A percentile compares a stretch with the other conserved stretches of the same genome.
These are phyloP conservation scores for Penicillium sp. DNA, from an alignment of 2,329 filamentous ascomycete genomes.

Conservation along the genomic window DNA sequence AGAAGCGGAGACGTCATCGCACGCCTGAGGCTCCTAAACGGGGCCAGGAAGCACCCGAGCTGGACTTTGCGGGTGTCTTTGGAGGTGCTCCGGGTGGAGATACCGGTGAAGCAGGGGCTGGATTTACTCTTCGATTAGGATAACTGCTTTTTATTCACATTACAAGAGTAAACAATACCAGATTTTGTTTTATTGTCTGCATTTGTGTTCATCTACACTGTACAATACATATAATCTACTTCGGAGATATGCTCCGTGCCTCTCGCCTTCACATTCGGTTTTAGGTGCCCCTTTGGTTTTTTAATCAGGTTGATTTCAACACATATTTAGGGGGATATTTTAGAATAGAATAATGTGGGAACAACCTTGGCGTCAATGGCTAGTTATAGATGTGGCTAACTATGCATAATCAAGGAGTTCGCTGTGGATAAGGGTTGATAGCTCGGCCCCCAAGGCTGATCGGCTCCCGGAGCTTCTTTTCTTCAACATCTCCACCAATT, in stretches of 20 bases:
- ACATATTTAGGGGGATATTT: not conserved
- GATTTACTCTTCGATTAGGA: conserved; percentile 59
- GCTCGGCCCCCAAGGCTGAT: conserved; percentile 3
- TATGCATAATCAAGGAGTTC: not conserved
- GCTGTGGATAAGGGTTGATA: not conserved
- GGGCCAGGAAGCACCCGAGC: conserved; percentile 64
- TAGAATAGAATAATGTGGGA: not conserved
- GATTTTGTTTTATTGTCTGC: not conserved
- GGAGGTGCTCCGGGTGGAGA: conserved; percentile 64
- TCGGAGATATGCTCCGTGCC: not conserved
- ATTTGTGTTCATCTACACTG: not conserved
- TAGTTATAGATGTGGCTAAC: not conserved
- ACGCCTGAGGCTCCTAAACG: conserved; percentile 82
- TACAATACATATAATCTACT: not conserved
- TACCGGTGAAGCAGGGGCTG: conserved; percentile 62
- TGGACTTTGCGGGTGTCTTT: conserved; percentile 72
- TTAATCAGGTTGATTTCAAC: not conserved
- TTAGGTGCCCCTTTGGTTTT: not conserved
- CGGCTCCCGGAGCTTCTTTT: conserved; percentile 18
- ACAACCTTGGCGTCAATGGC: not conserved
- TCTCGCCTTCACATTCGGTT: not conserved
- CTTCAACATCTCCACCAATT: not conserved
- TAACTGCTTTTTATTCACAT: conserved; percentile 16
- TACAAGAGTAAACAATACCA: not conserved
- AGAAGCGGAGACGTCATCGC: conserved; percentile 69